These are phyloP conservation scores for Ogataea paraovalis DNA, from an alignment of 805 yeast species.

Conservation along the genomic window DNA sequence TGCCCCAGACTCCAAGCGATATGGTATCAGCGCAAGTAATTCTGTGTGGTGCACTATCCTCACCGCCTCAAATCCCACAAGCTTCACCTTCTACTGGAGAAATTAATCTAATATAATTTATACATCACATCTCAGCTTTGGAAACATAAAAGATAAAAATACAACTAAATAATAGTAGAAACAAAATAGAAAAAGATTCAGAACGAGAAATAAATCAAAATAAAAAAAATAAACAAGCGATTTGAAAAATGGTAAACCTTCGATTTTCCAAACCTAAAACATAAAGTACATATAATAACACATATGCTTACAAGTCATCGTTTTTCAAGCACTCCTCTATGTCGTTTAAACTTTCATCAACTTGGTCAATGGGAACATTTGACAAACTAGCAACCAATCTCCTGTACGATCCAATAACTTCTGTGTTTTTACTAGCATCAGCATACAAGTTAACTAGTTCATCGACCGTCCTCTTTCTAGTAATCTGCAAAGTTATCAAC, in stretches of 20 bases:
- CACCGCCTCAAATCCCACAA: no score
- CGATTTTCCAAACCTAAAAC: neutral
- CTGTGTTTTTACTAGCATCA: conserved; percentile 41
- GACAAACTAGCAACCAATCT: conserved; percentile 66
- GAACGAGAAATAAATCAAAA: no score
- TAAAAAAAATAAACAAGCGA: neutral
- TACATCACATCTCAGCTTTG: no score
- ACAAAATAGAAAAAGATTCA: neutral
- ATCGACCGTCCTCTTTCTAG: conserved; percentile 51
- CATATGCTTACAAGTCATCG: conserved; percentile 13
- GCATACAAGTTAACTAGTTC: conserved; percentile 35
- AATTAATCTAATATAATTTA: no score
- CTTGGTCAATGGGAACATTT: conserved; percentile 61
- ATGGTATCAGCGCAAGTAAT: no score
- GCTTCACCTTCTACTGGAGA: no score
- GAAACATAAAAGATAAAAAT: no score
- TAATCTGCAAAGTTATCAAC: conserved; percentile 50
- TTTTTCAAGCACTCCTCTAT: conserved; percentile 35
- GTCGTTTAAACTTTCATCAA: conserved; percentile 63
- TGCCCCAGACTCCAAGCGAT: no score
- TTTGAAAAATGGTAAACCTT: neutral
- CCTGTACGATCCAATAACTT: conserved; percentile 62
- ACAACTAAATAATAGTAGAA: neutral
- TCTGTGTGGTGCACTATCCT: no score
- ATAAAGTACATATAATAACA: neutral